phyloP scores from a whole-genome alignment of 768 basidiomycete genomes.

The Mycena belliarum region DNA sequence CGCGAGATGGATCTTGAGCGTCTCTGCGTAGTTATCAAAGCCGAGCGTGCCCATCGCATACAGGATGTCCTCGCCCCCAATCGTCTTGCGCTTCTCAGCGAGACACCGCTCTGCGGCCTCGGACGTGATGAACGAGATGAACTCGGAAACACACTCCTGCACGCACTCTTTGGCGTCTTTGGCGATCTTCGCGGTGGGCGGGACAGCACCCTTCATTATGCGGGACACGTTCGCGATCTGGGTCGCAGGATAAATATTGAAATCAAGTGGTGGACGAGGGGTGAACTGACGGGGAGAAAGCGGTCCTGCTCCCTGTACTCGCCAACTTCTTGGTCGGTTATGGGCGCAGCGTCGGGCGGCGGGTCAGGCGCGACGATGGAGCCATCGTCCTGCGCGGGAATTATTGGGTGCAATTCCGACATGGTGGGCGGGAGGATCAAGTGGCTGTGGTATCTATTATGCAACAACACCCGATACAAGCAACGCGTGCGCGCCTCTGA shows the following conservation, averaged over 20 bases:
- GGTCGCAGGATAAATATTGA: too few species aligned
- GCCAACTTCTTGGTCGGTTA: conserved; percentile 88
- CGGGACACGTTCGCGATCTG: conserved; percentile 98
- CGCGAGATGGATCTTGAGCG: conserved; percentile 88
- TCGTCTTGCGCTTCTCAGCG: conserved; percentile 95
- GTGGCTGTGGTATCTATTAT: too few species aligned
- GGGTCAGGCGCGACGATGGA: background rate
- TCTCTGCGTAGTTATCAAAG: conserved; percentile 93
- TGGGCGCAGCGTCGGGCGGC: conserved; percentile 6
- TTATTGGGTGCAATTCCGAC: conserved; percentile 12
- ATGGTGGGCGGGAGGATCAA: background rate
- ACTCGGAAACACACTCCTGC: conserved; percentile 97
- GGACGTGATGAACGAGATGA: conserved; percentile 96
- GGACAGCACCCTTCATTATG: conserved; percentile 94
- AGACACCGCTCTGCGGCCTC: conserved; percentile 96
- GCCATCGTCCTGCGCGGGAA: conserved; percentile 2
- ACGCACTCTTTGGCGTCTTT: conserved; percentile 99
- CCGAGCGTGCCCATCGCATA: conserved; percentile 93
- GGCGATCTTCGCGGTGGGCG: conserved; percentile 89
- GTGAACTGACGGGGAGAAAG: conserved; percentile 74
- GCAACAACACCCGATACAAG: too few species aligned
- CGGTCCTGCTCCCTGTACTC: conserved; percentile 96
- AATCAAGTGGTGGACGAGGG: background rate
- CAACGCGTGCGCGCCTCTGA: too few species aligned
- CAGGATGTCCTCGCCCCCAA: conserved; percentile 95